Evolutionary conservation across 495 filamentous ascomycete genomes (phyloP), one percentile per base, ranked within the genome.

Genomic region (Ramalina intermedia): DNA sequence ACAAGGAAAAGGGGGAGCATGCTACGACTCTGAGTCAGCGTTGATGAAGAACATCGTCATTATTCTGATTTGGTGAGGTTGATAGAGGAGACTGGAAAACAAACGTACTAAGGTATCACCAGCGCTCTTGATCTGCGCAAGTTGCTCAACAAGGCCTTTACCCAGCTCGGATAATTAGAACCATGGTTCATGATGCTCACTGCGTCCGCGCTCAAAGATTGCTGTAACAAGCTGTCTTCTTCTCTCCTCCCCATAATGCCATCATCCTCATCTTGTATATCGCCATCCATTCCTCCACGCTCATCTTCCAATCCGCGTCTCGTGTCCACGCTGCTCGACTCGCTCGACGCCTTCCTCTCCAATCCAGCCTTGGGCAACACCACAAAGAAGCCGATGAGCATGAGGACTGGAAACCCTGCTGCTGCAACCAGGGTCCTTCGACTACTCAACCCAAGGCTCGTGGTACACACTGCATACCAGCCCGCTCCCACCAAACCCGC

Each of bases 1-100:
- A 98, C 91, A 21, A 98, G 67, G 37, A 96, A 68, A 9, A 98
- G 72, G 0, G 91, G 91, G 2, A 94, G 68, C 87, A 96, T 96
- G 60, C 87, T 82, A 37, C 49, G 52, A 26, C 55, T 46, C 41
- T 24, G 53, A 26, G 27, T 53, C 29, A 33, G 29, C 37, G 37
- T 11, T 13, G 18, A 3, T 33, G 18, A 9, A 14, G 43, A 18
- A 51, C 18, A 21, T 20, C 21, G 14, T 39, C 48, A 17, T 46
- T 29, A 33, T 41, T 21, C 27, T 29, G 45, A 47, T 3, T 53
- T 26, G 29, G 43, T 36, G 24, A 14, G 26, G 9, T 23, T 17
- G 0, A 11, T 33, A 18, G 6, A 9, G 17, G 29, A 12, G 12
- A 4, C 29, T 7, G 9, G 3, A 27, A 6, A 21, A 20, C 16